phyloP scores from a whole-genome alignment of 306 rosid species.

The Castanospermum australe region DNA sequence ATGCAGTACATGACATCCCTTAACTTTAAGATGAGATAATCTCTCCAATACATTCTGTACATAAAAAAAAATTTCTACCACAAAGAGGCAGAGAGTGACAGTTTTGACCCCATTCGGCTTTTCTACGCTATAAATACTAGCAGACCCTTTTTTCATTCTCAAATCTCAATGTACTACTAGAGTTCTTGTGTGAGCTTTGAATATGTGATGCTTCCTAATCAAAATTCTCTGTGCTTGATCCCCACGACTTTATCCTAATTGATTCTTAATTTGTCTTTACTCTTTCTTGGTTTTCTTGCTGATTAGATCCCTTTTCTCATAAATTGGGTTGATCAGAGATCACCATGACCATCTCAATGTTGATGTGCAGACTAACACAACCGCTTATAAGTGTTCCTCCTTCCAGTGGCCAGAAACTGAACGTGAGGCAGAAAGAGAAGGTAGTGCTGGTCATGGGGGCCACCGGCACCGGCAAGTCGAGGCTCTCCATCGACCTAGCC shows the following conservation, averaged over 20 bases:
- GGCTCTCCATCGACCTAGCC: conserved; percentile 74
- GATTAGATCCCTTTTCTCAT: not conserved
- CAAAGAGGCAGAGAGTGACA: conserved; percentile 19
- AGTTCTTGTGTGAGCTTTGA: conserved; percentile 1
- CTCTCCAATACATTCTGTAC: too few relatives aligned
- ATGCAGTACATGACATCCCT: too few relatives aligned
- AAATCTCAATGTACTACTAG: conserved; percentile 1
- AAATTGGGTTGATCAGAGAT: not conserved
- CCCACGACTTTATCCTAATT: not conserved
- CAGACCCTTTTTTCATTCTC: not conserved
- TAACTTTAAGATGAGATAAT: too few relatives aligned
- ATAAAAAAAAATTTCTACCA: too few relatives aligned
- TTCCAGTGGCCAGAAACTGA: conserved; percentile 33
- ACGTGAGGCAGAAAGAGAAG: conserved; percentile 58
- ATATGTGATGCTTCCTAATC: not conserved
- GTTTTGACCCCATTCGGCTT: conserved; percentile 28
- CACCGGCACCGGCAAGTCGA: conserved; percentile 86
- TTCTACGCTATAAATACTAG: conserved; percentile 28
- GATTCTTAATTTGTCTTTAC: not conserved
- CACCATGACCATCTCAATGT: conserved; percentile 41
- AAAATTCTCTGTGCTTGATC: not conserved
- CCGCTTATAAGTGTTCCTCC: conserved; percentile 50
- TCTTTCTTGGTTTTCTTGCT: not conserved
- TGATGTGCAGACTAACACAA: conserved; percentile 39
- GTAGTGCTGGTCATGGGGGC: conserved; percentile 83